Evolutionary conservation across 2,329 filamentous ascomycete species (phyloP), one percentile per base, ranked within the genome.

Genomic region (Penicillium sp.): DNA sequence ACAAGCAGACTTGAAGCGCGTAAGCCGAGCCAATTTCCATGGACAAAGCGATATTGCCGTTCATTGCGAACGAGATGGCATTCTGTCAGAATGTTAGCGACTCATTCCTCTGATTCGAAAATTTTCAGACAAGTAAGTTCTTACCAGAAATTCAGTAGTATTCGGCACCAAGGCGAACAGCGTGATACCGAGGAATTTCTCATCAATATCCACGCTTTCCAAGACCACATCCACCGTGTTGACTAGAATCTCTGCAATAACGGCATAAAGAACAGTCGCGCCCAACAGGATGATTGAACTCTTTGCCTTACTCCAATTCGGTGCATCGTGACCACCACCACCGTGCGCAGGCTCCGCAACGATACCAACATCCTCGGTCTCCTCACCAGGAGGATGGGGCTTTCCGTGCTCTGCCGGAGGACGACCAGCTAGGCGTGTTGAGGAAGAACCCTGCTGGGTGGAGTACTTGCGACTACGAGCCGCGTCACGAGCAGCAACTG

Each of bases 1-100:
- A 84, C 30, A 99, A 84, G 74, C 94, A 97, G 53, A 99, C 95
- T 78, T 99, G 95, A 46, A 99, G 83, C 1, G 95, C 95, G 73
- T 99, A 99, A 2, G 94, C 94, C 0, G 93, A 97, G 68, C 95
- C 95, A 69, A 99, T 99, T 74, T 99, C 95, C 95, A 99, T 99
- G 40, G 93, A 97, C 19, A 99, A 82, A 0, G 95, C 95, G 76
- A 99, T 98, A 76, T 99, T 99, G 62, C 95, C 95, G 73, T 99
- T 98, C 94, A 99, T 99, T 57, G 95, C 95, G 75, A 99, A 99
- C 0, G 93, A 97, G 61, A 99, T 99, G 75, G 94, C 95, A 78
- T 99, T 99, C 88, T 93, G 61, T 48, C 35, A 38, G n/a, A 26
- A 37, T 48, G 61, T 64, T n/a, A 69, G 62, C 49, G 11, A 55